Evolutionary conservation across 2,329 filamentous ascomycete genomes (phyloP), one percentile per base, ranked within the genome.

Genomic region (Colletotrichum sp.): DNA sequence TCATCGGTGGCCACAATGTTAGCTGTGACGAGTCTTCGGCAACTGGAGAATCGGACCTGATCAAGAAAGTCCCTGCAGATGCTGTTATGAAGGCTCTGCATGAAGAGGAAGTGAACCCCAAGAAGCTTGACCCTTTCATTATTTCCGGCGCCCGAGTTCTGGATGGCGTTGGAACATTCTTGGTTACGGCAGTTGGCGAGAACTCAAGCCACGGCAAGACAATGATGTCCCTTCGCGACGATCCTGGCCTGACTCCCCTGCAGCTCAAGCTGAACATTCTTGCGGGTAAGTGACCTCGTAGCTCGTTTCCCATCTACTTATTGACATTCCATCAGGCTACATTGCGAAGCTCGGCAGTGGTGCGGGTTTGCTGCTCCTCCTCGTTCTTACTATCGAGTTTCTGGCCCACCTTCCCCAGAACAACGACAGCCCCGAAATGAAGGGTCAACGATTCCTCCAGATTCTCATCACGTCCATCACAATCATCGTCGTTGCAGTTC

Each of bases 141-240:
- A 87, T 96, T 5, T 95, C 94, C n/a, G 94, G 94, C 59, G 93
- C 93, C 8, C 95, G 94, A 78, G 91, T 96, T n/a, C 90, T 92
- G 0, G 72, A 76, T 24, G 67, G 59, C n/a, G 72, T 76, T 24
- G 76, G 76, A 15, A 72, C 75, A 2, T 77, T 76, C 54, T 9
- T 78, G 31, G 73, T 78, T 5, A 78, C 77, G 13, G 76, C 75
- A 18, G 77, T 77, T 31, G 76, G 76, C 18, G 69, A 73, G 31
- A 72, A 77, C 61, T 77, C 73, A 5, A 76, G 70, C 66, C 73
- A 76, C 51, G 76, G 75, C 33, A 76, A 76, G 58, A 76, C 73
- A 61, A 77, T 78, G 77, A 75, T 77, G 71, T 72, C 74, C n/a
- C 73, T 77, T 18, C 76, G 74, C 47, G 76, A 77, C 66, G 76